Percentiles rank a stretch among this genome's conserved stretches.
Evolutionary conservation across 2,329 filamentous ascomycete genomes (phyloP).

Genomic region (Fusarium tjaetaba): DNA sequence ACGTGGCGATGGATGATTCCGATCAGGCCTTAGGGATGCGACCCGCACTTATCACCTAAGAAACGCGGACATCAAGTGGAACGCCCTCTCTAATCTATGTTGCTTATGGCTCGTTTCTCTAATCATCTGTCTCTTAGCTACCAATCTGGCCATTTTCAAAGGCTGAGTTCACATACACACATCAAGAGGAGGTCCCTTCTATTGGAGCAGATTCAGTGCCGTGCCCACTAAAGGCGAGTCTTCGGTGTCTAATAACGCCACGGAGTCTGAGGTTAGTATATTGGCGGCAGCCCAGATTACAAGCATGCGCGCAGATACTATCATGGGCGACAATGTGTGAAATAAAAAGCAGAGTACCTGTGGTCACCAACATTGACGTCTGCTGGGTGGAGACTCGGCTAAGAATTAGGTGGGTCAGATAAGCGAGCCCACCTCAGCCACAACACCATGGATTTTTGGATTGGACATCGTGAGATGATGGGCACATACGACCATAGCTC

Average conservation of each 20-base stretch:
- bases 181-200: no score
- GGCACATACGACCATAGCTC: slow-evolving; percentile 13
- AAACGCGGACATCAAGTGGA: fast-evolving
- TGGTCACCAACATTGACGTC: neutral
- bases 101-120: fast-evolving
- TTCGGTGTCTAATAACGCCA: fast-evolving
- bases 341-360: neutral
- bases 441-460: neutral
- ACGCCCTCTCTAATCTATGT: neutral
- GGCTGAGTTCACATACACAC: neutral
- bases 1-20: no score
- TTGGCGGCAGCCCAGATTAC: neutral
- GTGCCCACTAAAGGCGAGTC: fast-evolving
- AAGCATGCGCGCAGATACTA: neutral
- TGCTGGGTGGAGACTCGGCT: neutral
- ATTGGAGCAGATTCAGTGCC: fast-evolving
- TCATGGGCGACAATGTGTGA: neutral
- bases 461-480: fast-evolving
- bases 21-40: fast-evolving
- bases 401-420: neutral
- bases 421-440: neutral
- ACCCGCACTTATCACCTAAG: no score
- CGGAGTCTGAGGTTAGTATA: no score
- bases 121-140: fast-evolving
- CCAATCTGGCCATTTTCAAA: fast-evolving